phyloP scores from a whole-genome alignment of 1,139 yeast genomes.

The Debaryomyces sp. region DNA sequence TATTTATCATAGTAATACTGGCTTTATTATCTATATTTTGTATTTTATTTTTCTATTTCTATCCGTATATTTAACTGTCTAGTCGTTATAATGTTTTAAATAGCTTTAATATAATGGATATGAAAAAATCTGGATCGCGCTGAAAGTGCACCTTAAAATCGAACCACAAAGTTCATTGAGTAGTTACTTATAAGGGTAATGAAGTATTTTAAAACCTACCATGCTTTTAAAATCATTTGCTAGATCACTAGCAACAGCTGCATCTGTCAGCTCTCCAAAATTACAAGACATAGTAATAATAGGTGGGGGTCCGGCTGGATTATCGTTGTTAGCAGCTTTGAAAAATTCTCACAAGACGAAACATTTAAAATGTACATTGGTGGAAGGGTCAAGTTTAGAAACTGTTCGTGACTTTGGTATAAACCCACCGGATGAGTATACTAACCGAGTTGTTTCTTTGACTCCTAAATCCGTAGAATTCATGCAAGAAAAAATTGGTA shows the following conservation, averaged over 20 bases:
- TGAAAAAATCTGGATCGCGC: not conserved
- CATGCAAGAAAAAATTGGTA: constrained; percentile 65
- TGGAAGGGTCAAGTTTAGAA: constrained; percentile 70
- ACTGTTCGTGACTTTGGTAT: constrained; percentile 54
- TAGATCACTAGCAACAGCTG: constrained; percentile 12
- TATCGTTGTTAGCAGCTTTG: constrained; percentile 80
- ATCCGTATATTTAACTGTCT: not conserved
- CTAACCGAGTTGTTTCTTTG: constrained; percentile 82
- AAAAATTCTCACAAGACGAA: constrained; percentile 64
- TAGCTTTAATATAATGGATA: not conserved
- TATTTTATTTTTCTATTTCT: not conserved
- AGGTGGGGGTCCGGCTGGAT: constrained; percentile 98
- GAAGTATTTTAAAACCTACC: not conserved
- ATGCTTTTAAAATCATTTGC: constrained; percentile 6
- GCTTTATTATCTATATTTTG: not conserved
- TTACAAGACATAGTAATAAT: constrained; percentile 78
- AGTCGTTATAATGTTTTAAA: not conserved
- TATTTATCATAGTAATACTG: not conserved
- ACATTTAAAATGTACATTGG: constrained; percentile 62
- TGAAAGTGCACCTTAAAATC: not conserved
- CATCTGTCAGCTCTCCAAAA: constrained; percentile 9
- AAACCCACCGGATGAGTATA: constrained; percentile 60
- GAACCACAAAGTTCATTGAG: not conserved
- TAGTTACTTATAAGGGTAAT: not conserved
- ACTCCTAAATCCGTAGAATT: constrained; percentile 80